A percentile compares a stretch with the other conserved stretches of the same genome.
Conservation (phyloP, 805 yeast genomes). For the Hemisphaericaspora nanyangensis region DNA sequence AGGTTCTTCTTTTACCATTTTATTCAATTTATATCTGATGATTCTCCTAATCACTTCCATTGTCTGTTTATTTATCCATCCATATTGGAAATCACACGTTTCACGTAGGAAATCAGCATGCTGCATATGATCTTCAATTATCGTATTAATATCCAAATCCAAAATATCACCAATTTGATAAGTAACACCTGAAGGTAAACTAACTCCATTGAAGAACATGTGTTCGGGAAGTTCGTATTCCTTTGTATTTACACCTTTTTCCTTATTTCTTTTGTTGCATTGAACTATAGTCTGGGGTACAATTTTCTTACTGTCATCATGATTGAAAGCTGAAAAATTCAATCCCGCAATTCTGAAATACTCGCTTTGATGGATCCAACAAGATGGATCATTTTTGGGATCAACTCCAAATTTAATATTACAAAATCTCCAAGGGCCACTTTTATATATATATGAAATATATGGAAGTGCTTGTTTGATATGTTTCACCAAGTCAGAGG, state of each 20-base stretch:
- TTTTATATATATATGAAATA: slow-evolving; percentile 73
- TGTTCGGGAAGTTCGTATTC: slow-evolving; percentile 23
- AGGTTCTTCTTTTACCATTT: slow-evolving; percentile 50
- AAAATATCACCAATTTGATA: slow-evolving; percentile 77
- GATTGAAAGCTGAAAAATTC: slow-evolving; percentile 1
- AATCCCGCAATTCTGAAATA: slow-evolving; percentile 57
- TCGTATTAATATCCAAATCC: slow-evolving; percentile 54
- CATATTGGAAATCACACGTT: slow-evolving; percentile 53
- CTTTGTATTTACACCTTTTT: slow-evolving; percentile 8
- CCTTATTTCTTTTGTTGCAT: slow-evolving; percentile 1
- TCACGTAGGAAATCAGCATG: slow-evolving; percentile 34
- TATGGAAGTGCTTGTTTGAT: slow-evolving; percentile 79
- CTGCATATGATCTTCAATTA: slow-evolving; percentile 34
- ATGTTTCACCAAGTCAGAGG: slow-evolving; percentile 39
- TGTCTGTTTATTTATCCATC: slow-evolving; percentile 72
- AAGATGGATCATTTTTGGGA: slow-evolving; percentile 55
- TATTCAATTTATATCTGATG: slow-evolving; percentile 66
- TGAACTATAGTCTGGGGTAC: slow-evolving; percentile 23
- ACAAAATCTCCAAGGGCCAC: slow-evolving; percentile 94
- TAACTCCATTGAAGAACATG: slow-evolving; percentile 68
- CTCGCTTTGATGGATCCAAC: slow-evolving; percentile 76
- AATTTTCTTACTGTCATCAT: slow-evolving; percentile 6
- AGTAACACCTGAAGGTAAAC: slow-evolving; percentile 63
- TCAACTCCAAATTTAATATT: slow-evolving; percentile 76
- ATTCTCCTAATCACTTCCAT: slow-evolving; percentile 64